These are phyloP conservation scores for Sicyos baderoa DNA, from an alignment of 306 rosid genomes.

Conservation along the genomic window DNA sequence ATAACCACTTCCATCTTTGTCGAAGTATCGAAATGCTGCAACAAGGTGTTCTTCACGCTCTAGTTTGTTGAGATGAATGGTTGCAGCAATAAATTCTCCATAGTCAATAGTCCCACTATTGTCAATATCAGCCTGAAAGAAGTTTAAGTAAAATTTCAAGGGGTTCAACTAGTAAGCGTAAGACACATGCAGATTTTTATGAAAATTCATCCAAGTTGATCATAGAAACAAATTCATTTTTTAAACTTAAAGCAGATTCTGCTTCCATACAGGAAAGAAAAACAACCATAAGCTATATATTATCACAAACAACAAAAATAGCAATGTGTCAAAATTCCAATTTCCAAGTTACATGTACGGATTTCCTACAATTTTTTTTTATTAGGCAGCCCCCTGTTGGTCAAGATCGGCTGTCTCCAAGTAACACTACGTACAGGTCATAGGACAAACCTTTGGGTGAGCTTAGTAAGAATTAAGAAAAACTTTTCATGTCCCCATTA, in stretches of 20 bases:
- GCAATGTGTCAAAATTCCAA: background rate
- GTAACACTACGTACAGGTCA: background rate
- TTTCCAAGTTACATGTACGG: background rate
- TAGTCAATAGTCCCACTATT: slow-evolving; percentile 72
- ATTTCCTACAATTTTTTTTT: no score
- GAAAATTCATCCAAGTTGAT: background rate
- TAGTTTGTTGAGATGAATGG: slow-evolving; percentile 71
- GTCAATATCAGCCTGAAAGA: slow-evolving; percentile 67
- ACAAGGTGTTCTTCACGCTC: slow-evolving; percentile 73
- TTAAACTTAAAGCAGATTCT: background rate
- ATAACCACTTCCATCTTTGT: slow-evolving; percentile 71
- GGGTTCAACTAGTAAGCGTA: slow-evolving; percentile 9
- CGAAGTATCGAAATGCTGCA: slow-evolving; percentile 68
- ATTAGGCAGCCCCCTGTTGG: background rate
- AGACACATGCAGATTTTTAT: background rate
- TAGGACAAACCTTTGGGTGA: no score
- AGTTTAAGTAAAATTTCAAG: slow-evolving; percentile 26
- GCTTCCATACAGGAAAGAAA: background rate
- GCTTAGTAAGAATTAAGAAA: no score
- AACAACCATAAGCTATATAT: background rate
- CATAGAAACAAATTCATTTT: background rate
- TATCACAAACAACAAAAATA: background rate
- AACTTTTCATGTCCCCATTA: no score
- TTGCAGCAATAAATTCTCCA: slow-evolving; percentile 72
- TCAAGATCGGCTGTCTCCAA: background rate